Percentiles rank a stretch among this genome's conserved stretches.
Evolutionary conservation across 1,284 basidiomycete genomes (phyloP).

Genomic region (Fomes fomentarius): DNA sequence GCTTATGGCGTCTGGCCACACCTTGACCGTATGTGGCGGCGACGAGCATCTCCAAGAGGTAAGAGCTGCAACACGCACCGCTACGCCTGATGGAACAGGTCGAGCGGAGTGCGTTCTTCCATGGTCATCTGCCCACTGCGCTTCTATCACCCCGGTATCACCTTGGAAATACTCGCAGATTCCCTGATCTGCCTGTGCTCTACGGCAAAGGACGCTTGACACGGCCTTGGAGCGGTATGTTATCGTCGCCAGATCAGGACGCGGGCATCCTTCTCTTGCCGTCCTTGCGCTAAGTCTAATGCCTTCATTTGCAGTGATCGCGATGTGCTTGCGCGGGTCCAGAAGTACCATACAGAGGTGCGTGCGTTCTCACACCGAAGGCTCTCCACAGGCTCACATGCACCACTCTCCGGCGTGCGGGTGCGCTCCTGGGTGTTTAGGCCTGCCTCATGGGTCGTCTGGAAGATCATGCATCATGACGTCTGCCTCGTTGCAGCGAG

Average conservation of each 20-base stretch:
- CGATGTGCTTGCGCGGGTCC: slow-evolving; percentile 2
- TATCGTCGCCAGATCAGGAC: slow-evolving; percentile 18
- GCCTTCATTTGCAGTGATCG: slow-evolving; percentile 5
- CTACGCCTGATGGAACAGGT: slow-evolving; percentile 17
- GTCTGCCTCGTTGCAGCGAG: slow-evolving; percentile 9
- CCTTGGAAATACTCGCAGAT: slow-evolving; percentile 15
- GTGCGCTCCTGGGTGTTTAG: slow-evolving; percentile 4
- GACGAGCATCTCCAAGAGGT: slow-evolving; percentile 22
- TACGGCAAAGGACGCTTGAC: slow-evolving; percentile 8
- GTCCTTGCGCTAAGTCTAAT: slow-evolving; percentile 17
- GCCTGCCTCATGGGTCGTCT: slow-evolving; percentile 1
- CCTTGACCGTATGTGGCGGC: slow-evolving; percentile 11
- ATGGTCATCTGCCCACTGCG: slow-evolving; percentile 6
- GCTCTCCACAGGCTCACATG: slow-evolving; percentile 18
- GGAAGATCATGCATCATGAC: slow-evolving; percentile 12
- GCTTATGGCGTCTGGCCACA: slow-evolving; percentile 19
- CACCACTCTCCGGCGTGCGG: slow-evolving; percentile 13
- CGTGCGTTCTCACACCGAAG: slow-evolving; percentile 13
- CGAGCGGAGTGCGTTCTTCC: slow-evolving; percentile 6
- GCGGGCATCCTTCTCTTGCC: slow-evolving; percentile 4
- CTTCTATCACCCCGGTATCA: slow-evolving; percentile 26
- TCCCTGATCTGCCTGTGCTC: slow-evolving; percentile 12
- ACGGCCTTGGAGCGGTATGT: slow-evolving; percentile 9
- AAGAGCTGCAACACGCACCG: slow-evolving; percentile 17
- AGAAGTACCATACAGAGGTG: slow-evolving; percentile 12